A percentile compares a stretch with the other conserved stretches of the same genome.
Evolutionary conservation across 257 asterid genomes (phyloP).

Genomic region (Plantago elongata): DNA sequence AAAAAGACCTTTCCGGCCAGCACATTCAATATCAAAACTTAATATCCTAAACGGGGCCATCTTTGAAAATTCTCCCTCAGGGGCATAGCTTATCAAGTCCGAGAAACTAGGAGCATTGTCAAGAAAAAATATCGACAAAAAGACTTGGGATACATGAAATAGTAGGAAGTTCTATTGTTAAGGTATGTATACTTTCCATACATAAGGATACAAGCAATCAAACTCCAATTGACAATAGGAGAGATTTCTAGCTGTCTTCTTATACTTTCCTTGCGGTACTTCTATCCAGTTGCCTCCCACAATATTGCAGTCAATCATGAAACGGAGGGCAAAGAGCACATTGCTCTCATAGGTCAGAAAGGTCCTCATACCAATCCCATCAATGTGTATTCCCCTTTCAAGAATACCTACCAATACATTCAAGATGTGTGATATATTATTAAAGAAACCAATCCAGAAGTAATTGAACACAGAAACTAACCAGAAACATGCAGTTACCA

Average conservation of each 20-base stretch:
- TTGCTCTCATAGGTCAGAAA: conserved; percentile 94
- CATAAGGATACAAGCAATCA: conserved; percentile 90
- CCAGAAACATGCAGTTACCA: conserved; percentile 9
- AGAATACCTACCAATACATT: conserved; percentile 66
- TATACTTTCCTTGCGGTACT: conserved; percentile 74
- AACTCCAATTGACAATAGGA: conserved; percentile 86
- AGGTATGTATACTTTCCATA: conserved; percentile 15
- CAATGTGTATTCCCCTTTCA: conserved; percentile 90
- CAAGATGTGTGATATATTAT: conserved; percentile 11
- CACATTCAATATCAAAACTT: conserved; percentile 97
- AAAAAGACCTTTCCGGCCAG: conserved; percentile 97
- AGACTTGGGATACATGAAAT: neutral
- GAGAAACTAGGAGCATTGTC: conserved; percentile 51
- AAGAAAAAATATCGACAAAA: conserved; percentile 30
- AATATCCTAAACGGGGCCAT: conserved; percentile 98
- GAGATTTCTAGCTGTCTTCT: conserved; percentile 45
- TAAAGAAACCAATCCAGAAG: conserved; percentile 1
- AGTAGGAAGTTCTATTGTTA: neutral
- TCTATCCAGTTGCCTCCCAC: conserved; percentile 99
- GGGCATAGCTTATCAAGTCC: conserved; percentile 80
- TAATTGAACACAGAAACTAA: too few species aligned
- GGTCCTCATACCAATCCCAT: conserved; percentile 79
- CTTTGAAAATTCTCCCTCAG: conserved; percentile 94
- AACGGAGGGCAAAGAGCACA: conserved; percentile 94
- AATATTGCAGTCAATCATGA: conserved; percentile 90